phyloP scores from a whole-genome alignment of 495 filamentous ascomycete genomes.

The Entonaema liquescens region DNA sequence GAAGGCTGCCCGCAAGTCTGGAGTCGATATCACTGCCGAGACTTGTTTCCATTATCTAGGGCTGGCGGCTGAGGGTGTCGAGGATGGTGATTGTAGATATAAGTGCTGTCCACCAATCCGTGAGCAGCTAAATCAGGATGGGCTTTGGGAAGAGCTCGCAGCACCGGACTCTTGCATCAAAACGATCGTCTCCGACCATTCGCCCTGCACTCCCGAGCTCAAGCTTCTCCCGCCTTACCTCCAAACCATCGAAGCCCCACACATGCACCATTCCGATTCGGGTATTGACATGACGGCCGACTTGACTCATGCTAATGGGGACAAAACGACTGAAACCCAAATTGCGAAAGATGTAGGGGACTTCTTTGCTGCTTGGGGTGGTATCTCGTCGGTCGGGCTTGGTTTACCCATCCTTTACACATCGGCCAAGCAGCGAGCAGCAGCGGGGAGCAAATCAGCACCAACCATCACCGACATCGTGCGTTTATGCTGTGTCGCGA shows the following conservation, averaged over 20 bases:
- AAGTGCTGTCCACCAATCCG: slow-evolving; percentile 99
- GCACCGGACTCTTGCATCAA: slow-evolving; percentile 80
- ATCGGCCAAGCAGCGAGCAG: slow-evolving; percentile 66
- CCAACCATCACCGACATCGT: slow-evolving; percentile 77
- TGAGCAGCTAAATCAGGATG: slow-evolving; percentile 81
- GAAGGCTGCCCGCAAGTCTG: slow-evolving; percentile 75
- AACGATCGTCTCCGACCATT: slow-evolving; percentile 97
- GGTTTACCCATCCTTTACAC: slow-evolving; percentile 94
- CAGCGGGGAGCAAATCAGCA: slow-evolving; percentile 51
- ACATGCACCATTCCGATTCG: slow-evolving; percentile 56
- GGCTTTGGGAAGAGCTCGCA: slow-evolving; percentile 84
- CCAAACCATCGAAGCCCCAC: slow-evolving; percentile 45
- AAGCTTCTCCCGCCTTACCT: slow-evolving; percentile 83
- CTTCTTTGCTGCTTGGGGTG: slow-evolving; percentile 97
- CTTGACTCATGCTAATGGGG: background rate
- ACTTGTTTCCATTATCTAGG: slow-evolving; percentile 98
- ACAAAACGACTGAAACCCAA: background rate
- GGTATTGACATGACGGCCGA: slow-evolving; percentile 56
- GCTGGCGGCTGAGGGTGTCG: slow-evolving; percentile 86
- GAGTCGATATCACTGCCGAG: slow-evolving; percentile 92
- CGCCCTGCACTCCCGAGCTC: slow-evolving; percentile 92
- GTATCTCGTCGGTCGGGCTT: slow-evolving; percentile 91
- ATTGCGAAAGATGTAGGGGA: slow-evolving; percentile 64
- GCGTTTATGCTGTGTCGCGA: slow-evolving; percentile 84
- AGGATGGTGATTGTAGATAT: slow-evolving; percentile 90